Evolutionary conservation across 2,329 filamentous ascomycete species (phyloP).

Genomic region (Cytospora leucostoma): DNA sequence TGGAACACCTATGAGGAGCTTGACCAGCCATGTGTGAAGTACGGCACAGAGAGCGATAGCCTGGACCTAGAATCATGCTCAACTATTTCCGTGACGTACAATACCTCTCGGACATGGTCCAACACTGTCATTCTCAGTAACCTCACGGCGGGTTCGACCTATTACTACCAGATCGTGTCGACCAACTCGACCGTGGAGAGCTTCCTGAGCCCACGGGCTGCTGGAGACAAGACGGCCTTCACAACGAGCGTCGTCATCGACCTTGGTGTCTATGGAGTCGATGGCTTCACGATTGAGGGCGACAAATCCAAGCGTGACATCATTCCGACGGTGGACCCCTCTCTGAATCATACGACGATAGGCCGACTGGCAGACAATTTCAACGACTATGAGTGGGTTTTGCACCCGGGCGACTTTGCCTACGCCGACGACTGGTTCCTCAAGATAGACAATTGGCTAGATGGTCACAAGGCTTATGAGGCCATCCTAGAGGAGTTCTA

Average conservation of each 20-base stretch:
- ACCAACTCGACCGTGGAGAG: slow-evolving; percentile 55
- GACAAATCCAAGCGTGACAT: slow-evolving; percentile 49
- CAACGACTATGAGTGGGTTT: slow-evolving; percentile 56
- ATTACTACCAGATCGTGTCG: slow-evolving; percentile 62
- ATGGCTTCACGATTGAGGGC: slow-evolving; percentile 50
- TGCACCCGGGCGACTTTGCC: slow-evolving; percentile 57
- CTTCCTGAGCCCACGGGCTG: slow-evolving; percentile 54
- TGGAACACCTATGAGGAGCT: slow-evolving; percentile 27
- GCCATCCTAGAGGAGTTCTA: slow-evolving; percentile 60
- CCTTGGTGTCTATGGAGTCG: slow-evolving; percentile 54
- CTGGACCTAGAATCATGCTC: slow-evolving; percentile 19
- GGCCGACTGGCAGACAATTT: slow-evolving; percentile 51
- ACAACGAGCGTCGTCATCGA: slow-evolving; percentile 55
- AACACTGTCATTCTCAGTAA: slow-evolving; percentile 25
- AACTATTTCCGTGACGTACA: slow-evolving; percentile 23
- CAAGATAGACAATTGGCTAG: slow-evolving; percentile 46
- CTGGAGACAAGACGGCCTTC: slow-evolving; percentile 58
- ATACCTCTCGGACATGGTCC: slow-evolving; percentile 25
- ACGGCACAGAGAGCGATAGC: slow-evolving; percentile 17
- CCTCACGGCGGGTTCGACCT: slow-evolving; percentile 54
- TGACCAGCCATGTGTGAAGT: slow-evolving; percentile 23
- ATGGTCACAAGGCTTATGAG: slow-evolving; percentile 54
- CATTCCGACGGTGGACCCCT: slow-evolving; percentile 51
- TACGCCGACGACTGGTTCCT: slow-evolving; percentile 62
- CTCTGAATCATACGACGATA: slow-evolving; percentile 62